phyloP scores from a whole-genome alignment of 768 basidiomycete genomes.

The Candolleomyces eurysporus region DNA sequence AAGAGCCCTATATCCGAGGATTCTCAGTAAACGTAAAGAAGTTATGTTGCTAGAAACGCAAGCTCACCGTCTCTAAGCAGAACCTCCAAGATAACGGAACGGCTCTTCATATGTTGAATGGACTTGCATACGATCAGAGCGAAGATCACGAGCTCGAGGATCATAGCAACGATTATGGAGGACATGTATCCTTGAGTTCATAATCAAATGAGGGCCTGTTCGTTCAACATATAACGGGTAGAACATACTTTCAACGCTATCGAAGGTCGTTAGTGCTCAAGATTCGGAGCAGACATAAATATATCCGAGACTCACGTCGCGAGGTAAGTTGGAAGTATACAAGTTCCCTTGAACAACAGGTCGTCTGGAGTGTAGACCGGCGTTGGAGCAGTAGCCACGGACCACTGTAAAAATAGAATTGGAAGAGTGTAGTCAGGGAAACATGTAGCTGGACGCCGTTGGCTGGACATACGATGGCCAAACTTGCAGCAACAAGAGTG shows the following conservation, averaged over 20 bases:
- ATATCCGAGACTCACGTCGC: neutral
- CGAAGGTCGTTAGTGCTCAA: neutral
- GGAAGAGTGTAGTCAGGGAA: neutral
- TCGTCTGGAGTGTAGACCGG: neutral
- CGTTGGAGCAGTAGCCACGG: neutral
- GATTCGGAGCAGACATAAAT: neutral
- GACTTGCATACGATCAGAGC: conserved; percentile 39
- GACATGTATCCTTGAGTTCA: conserved; percentile 5
- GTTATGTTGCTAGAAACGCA: neutral
- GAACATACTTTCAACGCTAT: conserved; percentile 5
- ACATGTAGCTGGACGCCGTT: neutral
- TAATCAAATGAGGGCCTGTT: neutral
- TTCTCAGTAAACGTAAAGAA: neutral
- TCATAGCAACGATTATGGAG: conserved; percentile 13
- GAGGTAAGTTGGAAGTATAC: conserved; percentile 6
- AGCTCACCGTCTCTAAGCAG: conserved; percentile 42
- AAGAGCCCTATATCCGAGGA: neutral
- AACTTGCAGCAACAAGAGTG: conserved; percentile 23
- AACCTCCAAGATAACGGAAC: conserved; percentile 22
- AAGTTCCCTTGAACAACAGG: conserved; percentile 1
- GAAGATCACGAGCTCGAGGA: conserved; percentile 42
- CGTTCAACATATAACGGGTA: too few species aligned
- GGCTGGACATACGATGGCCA: conserved; percentile 22
- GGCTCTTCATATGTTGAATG: conserved; percentile 20
- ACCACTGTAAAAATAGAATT: neutral